These are phyloP conservation scores for Mycena chlorophos DNA, from an alignment of 768 basidiomycete species.

Conservation along the genomic window DNA sequence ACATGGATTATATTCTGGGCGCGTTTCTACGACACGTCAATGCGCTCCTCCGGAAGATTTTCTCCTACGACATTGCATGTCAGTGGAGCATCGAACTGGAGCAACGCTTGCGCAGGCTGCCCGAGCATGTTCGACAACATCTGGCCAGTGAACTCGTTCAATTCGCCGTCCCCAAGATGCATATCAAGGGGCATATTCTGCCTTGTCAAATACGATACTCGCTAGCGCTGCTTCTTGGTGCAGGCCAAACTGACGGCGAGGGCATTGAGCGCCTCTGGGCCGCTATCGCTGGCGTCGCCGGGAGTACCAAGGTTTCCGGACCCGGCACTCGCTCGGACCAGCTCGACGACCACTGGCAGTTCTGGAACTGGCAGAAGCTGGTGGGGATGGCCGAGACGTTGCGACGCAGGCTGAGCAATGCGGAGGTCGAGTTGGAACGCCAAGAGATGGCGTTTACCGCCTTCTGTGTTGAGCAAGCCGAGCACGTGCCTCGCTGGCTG, in stretches of 20 bases:
- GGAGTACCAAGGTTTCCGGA: constrained; percentile 36
- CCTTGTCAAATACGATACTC: constrained; percentile 26
- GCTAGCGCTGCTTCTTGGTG: constrained; percentile 23
- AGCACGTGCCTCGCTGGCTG: background rate
- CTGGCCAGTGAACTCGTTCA: constrained; percentile 3
- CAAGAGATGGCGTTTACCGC: background rate
- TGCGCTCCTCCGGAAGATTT: background rate
- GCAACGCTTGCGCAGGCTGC: background rate
- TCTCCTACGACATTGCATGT: constrained; percentile 27
- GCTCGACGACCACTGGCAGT: constrained; percentile 29
- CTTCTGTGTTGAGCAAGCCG: background rate
- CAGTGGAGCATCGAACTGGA: constrained; percentile 14
- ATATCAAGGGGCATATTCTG: constrained; percentile 26
- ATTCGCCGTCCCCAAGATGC: constrained; percentile 31
- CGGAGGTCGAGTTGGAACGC: background rate
- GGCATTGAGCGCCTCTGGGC: constrained; percentile 33
- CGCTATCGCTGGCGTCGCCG: constrained; percentile 23
- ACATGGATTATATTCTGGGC: constrained; percentile 16
- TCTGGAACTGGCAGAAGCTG: constrained; percentile 29
- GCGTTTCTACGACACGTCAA: background rate
- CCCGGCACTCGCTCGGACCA: constrained; percentile 28
- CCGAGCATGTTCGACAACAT: background rate
- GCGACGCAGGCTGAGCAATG: background rate
- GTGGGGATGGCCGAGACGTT: constrained; percentile 20
- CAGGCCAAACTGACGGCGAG: constrained; percentile 36